Base-by-base conservation (phyloP, 2,329 filamentous ascomycete species). In the Lecanoromycetidae sp. region DNA sequence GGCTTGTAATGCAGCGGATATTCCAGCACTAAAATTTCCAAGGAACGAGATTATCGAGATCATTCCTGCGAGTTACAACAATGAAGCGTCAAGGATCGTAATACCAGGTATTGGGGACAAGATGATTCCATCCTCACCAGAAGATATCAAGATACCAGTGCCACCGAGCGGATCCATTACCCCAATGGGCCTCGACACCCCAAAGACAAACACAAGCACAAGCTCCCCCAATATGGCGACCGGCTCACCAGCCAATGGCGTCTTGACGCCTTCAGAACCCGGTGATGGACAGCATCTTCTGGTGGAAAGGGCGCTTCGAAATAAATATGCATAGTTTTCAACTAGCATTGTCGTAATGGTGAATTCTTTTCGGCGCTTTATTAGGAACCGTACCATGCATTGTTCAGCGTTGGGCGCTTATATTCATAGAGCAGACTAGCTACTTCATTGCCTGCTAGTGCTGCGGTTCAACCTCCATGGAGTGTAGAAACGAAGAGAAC, bases 21-120 rank as follows among this genome's bases (percentile, higher is more conserved):
- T 98, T 53, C 91, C 91, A 3, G 83, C 81, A 56, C 77, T 98
- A 52, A 84, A 87, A 55, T 98, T 98, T 59, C 91, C 91, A 3
- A 84, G 91, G 35, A 83, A 98, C 61, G 87, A 98, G 63, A 96
- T 98, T 60, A 94, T 98, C 56, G 91, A 98, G 78, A 95, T 98
- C 61, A 93, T 96, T 50, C 93, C 91, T 3, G 88, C 90, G 15
- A 90, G 87, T 26, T 98, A 98, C 66, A 91, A 95, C 68, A 98
- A 98, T 61, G 84, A 91, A 64, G 86, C 90, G 17, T 91, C 86
- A 63, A 80, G 87, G 49, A 87, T 98, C 57, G 80, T 84, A 57
- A 94, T 98, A 53, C 83, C 85, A 3, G 71, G 71, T 48, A 69
- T 84, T 6, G 75, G 76, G 2, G 66, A 72, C 23, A 69, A 76